These are phyloP conservation scores for Cladobotryum protrusum DNA, from an alignment of 2,329 filamentous ascomycete genomes.

Conservation along the genomic window DNA sequence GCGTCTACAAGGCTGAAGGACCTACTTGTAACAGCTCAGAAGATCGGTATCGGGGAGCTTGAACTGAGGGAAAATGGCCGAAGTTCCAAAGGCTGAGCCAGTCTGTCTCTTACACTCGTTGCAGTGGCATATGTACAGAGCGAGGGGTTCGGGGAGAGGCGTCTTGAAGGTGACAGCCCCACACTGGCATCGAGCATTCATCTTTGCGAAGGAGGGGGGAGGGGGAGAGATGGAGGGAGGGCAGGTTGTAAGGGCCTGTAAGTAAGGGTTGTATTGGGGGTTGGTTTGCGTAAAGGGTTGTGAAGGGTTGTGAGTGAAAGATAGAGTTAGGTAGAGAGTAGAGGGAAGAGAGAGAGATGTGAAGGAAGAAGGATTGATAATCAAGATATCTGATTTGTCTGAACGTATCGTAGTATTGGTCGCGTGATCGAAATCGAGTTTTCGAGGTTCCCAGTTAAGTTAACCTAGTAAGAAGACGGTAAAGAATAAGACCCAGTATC, in stretches of 20 bases:
- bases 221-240: too few relatives aligned
- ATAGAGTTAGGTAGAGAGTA: too few relatives aligned
- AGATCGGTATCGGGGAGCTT: constrained; percentile 43
- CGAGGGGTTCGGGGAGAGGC: constrained; percentile 51
- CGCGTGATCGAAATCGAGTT: too few relatives aligned
- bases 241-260: too few relatives aligned
- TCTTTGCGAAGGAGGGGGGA: constrained; percentile 27
- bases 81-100: constrained; percentile 60
- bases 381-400: too few relatives aligned
- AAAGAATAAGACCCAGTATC: not conserved
- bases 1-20: not conserved
- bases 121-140: constrained; percentile 69
- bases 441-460: too few relatives aligned
- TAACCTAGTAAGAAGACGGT: not conserved
- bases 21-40: constrained; percentile 51
- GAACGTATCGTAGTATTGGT: too few relatives aligned
- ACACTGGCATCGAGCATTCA: constrained; percentile 61
- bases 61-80: constrained; percentile 65
- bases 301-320: not conserved
- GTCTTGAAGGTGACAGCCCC: constrained; percentile 57
- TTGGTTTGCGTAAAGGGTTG: too few relatives aligned
- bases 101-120: constrained; percentile 59
- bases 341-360: not conserved
- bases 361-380: not conserved
- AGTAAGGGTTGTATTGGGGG: too few relatives aligned